Evolutionary conservation across 2,329 filamentous ascomycete genomes (phyloP).

Genomic region (Fusarium robinianum): DNA sequence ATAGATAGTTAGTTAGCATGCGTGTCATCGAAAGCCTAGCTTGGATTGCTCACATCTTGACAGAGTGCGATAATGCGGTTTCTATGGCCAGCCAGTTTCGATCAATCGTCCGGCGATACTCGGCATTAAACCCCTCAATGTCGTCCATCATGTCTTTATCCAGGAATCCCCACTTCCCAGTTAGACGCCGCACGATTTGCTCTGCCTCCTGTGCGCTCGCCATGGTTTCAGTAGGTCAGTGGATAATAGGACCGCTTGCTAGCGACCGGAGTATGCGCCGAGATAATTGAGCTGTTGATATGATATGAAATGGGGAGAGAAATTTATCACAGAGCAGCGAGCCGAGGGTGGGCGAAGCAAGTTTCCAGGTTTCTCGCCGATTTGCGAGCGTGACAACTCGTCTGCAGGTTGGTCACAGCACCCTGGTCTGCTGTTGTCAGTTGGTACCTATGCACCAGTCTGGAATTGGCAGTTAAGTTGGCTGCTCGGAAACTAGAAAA

Average conservation of each 20-base stretch:
- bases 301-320: neutral
- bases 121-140: constrained; percentile 14
- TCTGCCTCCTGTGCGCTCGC: constrained; percentile 18
- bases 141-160: constrained; percentile 24
- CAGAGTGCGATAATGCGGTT: constrained; percentile 13
- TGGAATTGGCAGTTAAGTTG: neutral
- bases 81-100: constrained; percentile 24
- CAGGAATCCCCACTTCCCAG: constrained; percentile 15
- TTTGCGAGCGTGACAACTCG: constrained; percentile 1
- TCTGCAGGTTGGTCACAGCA: constrained; percentile 23
- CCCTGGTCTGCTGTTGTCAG: neutral
- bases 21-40: neutral
- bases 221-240: constrained; percentile 19
- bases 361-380: neutral
- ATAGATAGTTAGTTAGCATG: neutral
- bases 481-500: no score
- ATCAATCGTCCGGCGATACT: constrained; percentile 25
- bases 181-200: constrained; percentile 16
- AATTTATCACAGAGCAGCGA: constrained; percentile 1
- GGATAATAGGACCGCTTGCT: neutral
- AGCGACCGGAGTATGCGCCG: neutral
- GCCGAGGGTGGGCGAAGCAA: neutral
- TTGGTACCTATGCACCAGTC: neutral
- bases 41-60: constrained; percentile 18
- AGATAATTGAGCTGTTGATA: neutral